A percentile compares a stretch with the other conserved stretches of the same genome.
Conservation (phyloP, 1,284 basidiomycete species). For the Ganoderma meredithae region DNA sequence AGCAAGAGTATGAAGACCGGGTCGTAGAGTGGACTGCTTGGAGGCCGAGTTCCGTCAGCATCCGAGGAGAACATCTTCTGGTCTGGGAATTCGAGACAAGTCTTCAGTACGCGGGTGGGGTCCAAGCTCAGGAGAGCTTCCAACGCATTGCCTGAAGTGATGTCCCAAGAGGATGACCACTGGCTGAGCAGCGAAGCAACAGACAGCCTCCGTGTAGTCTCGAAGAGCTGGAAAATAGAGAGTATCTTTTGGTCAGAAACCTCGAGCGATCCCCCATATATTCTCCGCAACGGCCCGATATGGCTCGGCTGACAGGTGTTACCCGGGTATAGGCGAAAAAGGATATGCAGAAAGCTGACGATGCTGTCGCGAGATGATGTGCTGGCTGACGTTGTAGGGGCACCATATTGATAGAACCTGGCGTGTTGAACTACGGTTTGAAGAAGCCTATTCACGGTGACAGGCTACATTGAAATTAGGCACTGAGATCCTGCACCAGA, state of each 20-base stretch:
- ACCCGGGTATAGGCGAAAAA: constrained; percentile 79
- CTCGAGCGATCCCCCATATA: constrained; percentile 80
- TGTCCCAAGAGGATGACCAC: constrained; percentile 64
- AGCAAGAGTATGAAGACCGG: constrained; percentile 82
- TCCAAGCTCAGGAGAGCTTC: constrained; percentile 80
- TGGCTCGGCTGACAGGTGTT: constrained; percentile 88
- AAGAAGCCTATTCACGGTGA: constrained; percentile 66
- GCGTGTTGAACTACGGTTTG: constrained; percentile 70
- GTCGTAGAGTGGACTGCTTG: constrained; percentile 72
- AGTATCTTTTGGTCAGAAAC: constrained; percentile 71
- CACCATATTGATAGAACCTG: constrained; percentile 58
- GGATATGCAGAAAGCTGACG: constrained; percentile 60
- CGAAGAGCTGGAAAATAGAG: constrained; percentile 82
- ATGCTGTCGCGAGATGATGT: constrained; percentile 50
- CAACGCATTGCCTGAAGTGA: constrained; percentile 54
- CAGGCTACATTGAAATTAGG: constrained; percentile 49
- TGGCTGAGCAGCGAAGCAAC: constrained; percentile 63
- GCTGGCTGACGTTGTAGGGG: constrained; percentile 27
- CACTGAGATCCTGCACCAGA: constrained; percentile 1
- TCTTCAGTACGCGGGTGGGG: constrained; percentile 70
- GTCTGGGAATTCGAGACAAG: constrained; percentile 77
- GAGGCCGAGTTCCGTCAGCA: constrained; percentile 30
- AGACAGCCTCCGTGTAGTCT: constrained; percentile 73
- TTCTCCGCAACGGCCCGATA: constrained; percentile 73
- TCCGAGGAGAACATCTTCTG: constrained; percentile 57